Evolutionary conservation across 768 basidiomycete species (phyloP), one percentile per base, ranked within the genome.

Genomic region (Termitomyces sp.): DNA sequence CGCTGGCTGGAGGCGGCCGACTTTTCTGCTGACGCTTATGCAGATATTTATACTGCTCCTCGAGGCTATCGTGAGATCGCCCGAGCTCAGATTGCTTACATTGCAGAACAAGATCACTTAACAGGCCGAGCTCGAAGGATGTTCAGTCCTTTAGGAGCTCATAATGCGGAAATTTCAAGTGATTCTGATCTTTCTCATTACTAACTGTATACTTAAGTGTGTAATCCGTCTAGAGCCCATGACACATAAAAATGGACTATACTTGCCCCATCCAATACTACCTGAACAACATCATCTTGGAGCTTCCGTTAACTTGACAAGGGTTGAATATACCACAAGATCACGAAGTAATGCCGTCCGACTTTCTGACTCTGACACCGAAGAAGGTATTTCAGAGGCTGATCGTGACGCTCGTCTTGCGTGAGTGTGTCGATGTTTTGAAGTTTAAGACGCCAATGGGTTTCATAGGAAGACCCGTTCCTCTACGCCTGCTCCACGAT

Each of bases 21-120:
- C 18, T 22, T 86, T 10, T 64, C 70, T 14, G 71, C 80, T 2
- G 89, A 90, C 63, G 66, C 77, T 3, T 77, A 76, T 58, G 52
- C 92, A 24, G 93, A 95, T 63, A 73, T 87, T 3, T 95, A 92
- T 68, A 76, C 77, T 32, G 78, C 86, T 9, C 85, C 87, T 11
- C 59, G 65, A 22, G 84, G 81, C 0, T 87, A 85, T 81, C 72
- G 70, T 58, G 70, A 74, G 35, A 68, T 71, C 41, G 82, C 81
- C 3, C 65, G 68, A 35, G 67, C 69, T 3, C 95, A 97, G 68
- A 70, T 78, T 13, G 72, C 77, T 13, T 97, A 92, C 66, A 68
- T 97, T 26, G 72, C 74, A 16, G 76, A 76, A 52, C 90, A 97
- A 68, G 95, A 97, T 68, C 67, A 65, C 26, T 66, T 77, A 24